A percentile compares a stretch with the other conserved stretches of the same genome.
Evolutionary conservation across 257 asterid genomes (phyloP).

Genomic region (Haberlea rhodopensis): DNA sequence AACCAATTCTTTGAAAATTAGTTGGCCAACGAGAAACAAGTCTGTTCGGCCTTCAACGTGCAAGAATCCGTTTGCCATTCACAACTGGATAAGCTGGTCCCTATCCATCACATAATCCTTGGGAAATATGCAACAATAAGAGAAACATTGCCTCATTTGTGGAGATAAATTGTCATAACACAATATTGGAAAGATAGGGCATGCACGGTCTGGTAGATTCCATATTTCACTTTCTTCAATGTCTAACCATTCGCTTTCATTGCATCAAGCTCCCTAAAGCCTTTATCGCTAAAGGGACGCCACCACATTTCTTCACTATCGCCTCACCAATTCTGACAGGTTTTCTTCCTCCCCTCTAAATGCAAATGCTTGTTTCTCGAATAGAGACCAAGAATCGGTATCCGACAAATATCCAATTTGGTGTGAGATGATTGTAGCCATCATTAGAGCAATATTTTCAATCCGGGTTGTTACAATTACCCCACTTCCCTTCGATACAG

Average conservation of each 20-base stretch:
- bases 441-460: conserved; percentile 22
- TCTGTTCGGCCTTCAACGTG: conserved; percentile 1
- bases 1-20: conserved; percentile 23
- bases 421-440: conserved; percentile 23
- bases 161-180: conserved; percentile 26
- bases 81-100: conserved; percentile 13
- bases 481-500: conserved; percentile 28
- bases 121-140: conserved; percentile 28
- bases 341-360: conserved; percentile 3
- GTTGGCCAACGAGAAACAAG: conserved; percentile 6
- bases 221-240: conserved; percentile 19
- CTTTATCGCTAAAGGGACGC: conserved; percentile 26
- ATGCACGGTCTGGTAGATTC: not conserved
- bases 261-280: conserved; percentile 27
- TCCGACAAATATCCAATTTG: conserved; percentile 15
- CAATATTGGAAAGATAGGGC: conserved; percentile 13
- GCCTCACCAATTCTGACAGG: conserved; percentile 17
- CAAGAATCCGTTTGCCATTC: conserved; percentile 29
- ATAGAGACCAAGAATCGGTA: conserved; percentile 30
- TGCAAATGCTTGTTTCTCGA: conserved; percentile 25
- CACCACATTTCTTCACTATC: conserved; percentile 26
- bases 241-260: conserved; percentile 24
- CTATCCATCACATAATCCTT: conserved; percentile 19
- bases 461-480: conserved; percentile 26
- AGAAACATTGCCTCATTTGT: conserved; percentile 27